Evolutionary conservation across 2,329 filamentous ascomycete species (phyloP).

Genomic region (Helotiales sp.): DNA sequence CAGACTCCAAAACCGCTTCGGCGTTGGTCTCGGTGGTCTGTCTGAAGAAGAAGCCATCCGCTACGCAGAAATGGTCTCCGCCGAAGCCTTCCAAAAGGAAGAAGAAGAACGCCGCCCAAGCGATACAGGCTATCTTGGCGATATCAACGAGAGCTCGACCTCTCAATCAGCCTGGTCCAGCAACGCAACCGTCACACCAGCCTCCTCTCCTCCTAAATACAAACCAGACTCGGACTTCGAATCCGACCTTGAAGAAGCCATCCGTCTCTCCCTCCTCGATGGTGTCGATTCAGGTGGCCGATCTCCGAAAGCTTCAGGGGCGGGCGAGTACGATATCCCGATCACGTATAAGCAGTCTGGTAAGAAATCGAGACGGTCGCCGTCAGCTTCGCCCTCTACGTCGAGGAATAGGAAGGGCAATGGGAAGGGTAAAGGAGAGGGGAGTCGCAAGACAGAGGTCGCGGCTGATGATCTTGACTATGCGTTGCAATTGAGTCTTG

Average conservation of each 20-base stretch:
- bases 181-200: constrained; percentile 58
- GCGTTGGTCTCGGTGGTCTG: constrained; percentile 73
- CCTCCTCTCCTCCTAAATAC: constrained; percentile 30
- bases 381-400: constrained; percentile 44
- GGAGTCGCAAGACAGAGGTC: constrained; percentile 29
- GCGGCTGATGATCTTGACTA: constrained; percentile 61
- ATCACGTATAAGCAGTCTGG: constrained; percentile 54
- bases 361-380: constrained; percentile 42
- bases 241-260: constrained; percentile 67
- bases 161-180: constrained; percentile 45
- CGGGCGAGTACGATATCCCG: constrained; percentile 56
- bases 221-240: constrained; percentile 55
- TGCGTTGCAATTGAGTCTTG: constrained; percentile 64
- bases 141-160: constrained; percentile 47
- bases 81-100: constrained; percentile 62
- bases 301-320: constrained; percentile 52
- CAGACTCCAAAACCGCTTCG: constrained; percentile 79
- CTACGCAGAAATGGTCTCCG: constrained; percentile 70
- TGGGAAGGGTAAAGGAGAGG: constrained; percentile 22
- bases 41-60: constrained; percentile 68
- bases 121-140: constrained; percentile 56
- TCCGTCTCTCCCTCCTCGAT: constrained; percentile 65
- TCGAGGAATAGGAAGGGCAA: constrained; percentile 32
- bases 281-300: constrained; percentile 54
- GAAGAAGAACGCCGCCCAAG: constrained; percentile 58